Conservation (phyloP, 306 rosid species). For the Acacia confusa region DNA sequence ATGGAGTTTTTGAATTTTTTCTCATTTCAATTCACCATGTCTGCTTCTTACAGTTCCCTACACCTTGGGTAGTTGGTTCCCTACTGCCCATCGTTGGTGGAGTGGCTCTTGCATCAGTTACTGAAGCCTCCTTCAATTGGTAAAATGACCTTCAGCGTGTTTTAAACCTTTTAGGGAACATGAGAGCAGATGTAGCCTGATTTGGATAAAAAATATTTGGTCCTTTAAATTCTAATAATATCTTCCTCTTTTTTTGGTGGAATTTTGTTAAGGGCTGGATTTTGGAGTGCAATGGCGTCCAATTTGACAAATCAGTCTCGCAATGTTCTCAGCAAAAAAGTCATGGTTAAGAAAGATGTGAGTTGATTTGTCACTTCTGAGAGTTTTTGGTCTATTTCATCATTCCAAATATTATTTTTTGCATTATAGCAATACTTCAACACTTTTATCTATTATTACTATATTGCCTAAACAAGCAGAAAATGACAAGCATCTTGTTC, state of each 20-base stretch:
- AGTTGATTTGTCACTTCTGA: constrained; percentile 5
- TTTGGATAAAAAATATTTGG: background rate
- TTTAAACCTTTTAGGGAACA: background rate
- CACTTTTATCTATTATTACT: constrained; percentile 3
- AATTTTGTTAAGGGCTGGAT: constrained; percentile 70
- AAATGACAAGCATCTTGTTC: constrained; percentile 33
- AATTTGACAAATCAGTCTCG: constrained; percentile 93
- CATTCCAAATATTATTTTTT: background rate
- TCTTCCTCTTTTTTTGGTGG: constrained; percentile 11
- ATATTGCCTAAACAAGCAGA: constrained; percentile 1
- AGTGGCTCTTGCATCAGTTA: constrained; percentile 80
- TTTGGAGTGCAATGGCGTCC: constrained; percentile 99
- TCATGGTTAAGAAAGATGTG: constrained; percentile 88
- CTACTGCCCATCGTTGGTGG: constrained; percentile 90
- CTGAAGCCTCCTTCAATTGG: constrained; percentile 97
- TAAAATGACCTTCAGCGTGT: constrained; percentile 25
- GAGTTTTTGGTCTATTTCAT: constrained; percentile 12
- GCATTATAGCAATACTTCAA: background rate
- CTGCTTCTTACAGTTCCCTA: constrained; percentile 57
- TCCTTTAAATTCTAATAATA: constrained; percentile 29
- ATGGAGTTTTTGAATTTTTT: background rate
- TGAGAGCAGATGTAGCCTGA: background rate
- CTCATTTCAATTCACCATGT: constrained; percentile 12
- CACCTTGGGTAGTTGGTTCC: constrained; percentile 78
- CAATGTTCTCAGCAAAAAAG: constrained; percentile 94